A percentile compares a stretch with the other conserved stretches of the same genome.
Conservation (phyloP, 371 early-diverging fungal genomes). For the Zychaea mexicana region DNA sequence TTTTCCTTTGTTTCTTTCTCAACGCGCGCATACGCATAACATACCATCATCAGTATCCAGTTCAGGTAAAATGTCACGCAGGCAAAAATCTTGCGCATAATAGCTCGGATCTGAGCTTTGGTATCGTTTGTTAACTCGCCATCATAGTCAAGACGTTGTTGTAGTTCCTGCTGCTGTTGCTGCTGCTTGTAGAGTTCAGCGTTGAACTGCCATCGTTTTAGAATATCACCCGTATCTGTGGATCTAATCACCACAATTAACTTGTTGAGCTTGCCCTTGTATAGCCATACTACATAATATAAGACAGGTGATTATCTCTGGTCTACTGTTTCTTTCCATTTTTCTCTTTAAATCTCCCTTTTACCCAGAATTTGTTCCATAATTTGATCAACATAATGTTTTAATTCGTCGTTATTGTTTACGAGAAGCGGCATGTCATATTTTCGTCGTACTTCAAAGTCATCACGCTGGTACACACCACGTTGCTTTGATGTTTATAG, state of each 20-base stretch:
- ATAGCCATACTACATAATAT: slow-evolving; percentile 79
- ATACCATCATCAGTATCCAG: slow-evolving; percentile 81
- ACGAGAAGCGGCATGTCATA: slow-evolving; percentile 83
- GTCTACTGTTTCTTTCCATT: background rate
- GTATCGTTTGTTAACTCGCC: slow-evolving; percentile 19
- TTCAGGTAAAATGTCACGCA: slow-evolving; percentile 88
- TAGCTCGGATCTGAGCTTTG: slow-evolving; percentile 83
- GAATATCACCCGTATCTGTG: slow-evolving; percentile 75
- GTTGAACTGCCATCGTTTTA: slow-evolving; percentile 96
- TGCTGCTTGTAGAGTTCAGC: slow-evolving; percentile 46
- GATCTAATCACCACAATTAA: slow-evolving; percentile 84
- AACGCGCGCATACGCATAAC: too few relatives aligned
- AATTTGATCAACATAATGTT: slow-evolving; percentile 74
- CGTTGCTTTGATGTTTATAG: slow-evolving; percentile 87
- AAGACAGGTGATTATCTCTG: background rate
- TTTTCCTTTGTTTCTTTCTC: background rate
- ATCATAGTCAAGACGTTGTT: background rate
- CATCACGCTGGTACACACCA: slow-evolving; percentile 85
- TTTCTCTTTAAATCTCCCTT: slow-evolving; percentile 50
- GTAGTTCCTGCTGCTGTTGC: too few relatives aligned
- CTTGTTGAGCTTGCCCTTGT: slow-evolving; percentile 68
- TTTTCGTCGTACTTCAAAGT: slow-evolving; percentile 79
- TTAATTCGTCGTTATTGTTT: slow-evolving; percentile 72
- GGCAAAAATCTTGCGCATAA: slow-evolving; percentile 90
- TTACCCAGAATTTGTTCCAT: slow-evolving; percentile 62